phyloP scores from a whole-genome alignment of 2,329 filamentous ascomycete species.

The Fusarium newnesense region DNA sequence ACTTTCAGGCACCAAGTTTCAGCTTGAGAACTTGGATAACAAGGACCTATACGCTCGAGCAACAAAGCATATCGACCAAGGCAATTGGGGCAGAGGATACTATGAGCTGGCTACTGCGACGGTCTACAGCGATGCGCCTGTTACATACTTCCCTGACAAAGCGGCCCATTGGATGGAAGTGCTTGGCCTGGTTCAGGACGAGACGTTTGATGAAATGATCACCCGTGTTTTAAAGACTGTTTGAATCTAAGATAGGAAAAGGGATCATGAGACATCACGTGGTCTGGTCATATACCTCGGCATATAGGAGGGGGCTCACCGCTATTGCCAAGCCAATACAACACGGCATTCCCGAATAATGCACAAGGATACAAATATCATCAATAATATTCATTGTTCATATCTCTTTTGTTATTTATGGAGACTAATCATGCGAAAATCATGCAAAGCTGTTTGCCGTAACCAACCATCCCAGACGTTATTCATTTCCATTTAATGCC shows the following conservation, averaged over 20 bases:
- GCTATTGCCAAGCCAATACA: neutral
- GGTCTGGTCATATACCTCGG: neutral
- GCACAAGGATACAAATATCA: neutral
- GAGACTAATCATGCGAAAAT: neutral
- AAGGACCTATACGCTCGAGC: conserved; percentile 2
- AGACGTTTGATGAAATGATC: conserved; percentile 15
- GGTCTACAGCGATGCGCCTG: neutral
- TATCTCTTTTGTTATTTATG: neutral
- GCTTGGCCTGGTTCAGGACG: neutral
- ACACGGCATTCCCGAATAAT: neutral
- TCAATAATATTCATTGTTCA: neutral
- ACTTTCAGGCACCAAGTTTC: neutral
- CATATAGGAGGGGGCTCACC: neutral
- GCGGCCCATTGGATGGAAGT: neutral
- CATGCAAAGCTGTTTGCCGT: neutral
- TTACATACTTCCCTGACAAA: conserved; percentile 12
- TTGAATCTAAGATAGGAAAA: neutral
- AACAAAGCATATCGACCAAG: neutral
- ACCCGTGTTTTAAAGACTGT: neutral
- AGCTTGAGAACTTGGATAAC: neutral
- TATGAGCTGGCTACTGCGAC: conserved; percentile 15
- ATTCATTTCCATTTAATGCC: conserved; percentile 16
- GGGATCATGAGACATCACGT: neutral
- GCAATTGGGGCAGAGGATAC: conserved; percentile 2
- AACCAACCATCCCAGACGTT: neutral